Evolutionary conservation across 495 filamentous ascomycete genomes (phyloP).

Genomic region (Neurospora tetrasperma): DNA sequence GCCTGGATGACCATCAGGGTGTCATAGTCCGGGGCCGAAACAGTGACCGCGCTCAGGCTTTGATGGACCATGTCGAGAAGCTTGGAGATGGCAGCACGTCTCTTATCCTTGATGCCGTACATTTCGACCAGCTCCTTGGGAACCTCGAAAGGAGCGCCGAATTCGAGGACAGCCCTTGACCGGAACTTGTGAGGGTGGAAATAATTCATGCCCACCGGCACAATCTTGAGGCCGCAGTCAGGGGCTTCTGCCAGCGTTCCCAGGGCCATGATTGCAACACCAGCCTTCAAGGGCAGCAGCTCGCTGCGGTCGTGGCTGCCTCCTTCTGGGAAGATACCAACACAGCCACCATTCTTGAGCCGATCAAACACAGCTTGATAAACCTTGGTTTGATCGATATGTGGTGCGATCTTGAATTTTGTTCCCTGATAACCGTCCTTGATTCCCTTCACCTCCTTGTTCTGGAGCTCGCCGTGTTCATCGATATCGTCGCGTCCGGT

Average conservation of each 20-base stretch:
- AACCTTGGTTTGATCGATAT: constrained; percentile 87
- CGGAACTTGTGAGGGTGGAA: constrained; percentile 99
- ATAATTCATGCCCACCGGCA: constrained; percentile 99
- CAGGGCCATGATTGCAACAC: constrained; percentile 95
- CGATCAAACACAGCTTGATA: constrained; percentile 86
- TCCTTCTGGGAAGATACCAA: constrained; percentile 96
- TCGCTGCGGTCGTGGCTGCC: constrained; percentile 95
- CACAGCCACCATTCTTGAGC: constrained; percentile 71
- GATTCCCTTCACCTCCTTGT: constrained; percentile 41
- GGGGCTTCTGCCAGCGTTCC: constrained; percentile 83
- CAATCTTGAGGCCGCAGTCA: constrained; percentile 86
- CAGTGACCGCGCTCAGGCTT: constrained; percentile 76
- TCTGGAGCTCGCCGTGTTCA: constrained; percentile 39
- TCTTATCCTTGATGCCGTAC: constrained; percentile 63
- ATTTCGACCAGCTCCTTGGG: constrained; percentile 71
- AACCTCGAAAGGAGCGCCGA: constrained; percentile 79
- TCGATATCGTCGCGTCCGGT: constrained; percentile 65
- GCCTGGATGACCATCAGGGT: constrained; percentile 98
- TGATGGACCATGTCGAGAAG: constrained; percentile 82
- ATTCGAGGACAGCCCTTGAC: constrained; percentile 92
- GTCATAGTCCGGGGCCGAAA: constrained; percentile 90
- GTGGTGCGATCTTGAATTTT: constrained; percentile 78
- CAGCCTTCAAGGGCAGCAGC: constrained; percentile 89
- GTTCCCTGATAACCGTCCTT: constrained; percentile 61
- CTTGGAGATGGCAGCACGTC: constrained; percentile 71